Percentiles rank a stretch among this genome's conserved stretches.
Conservation (phyloP, 1,139 yeast species). For the Schizosaccharomyces versatilis region DNA sequence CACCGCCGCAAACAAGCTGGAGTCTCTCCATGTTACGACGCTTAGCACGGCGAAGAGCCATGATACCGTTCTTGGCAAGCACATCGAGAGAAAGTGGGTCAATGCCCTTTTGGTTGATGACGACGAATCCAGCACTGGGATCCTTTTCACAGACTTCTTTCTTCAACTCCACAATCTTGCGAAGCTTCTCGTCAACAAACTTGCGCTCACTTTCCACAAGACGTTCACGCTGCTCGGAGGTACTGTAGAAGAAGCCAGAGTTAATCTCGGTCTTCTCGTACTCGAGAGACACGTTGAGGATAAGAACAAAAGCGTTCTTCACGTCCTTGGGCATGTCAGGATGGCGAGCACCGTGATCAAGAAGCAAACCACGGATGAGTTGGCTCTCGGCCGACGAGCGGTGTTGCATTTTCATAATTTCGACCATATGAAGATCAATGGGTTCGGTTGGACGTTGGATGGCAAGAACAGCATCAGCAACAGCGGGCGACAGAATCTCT, state of each 20-base stretch:
- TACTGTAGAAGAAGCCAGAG: conserved; percentile 82
- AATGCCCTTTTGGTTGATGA: conserved; percentile 93
- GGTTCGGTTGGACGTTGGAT: conserved; percentile 34
- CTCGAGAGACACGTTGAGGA: conserved; percentile 80
- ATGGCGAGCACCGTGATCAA: conserved; percentile 97
- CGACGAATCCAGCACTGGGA: conserved; percentile 61
- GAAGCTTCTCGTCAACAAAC: conserved; percentile 83
- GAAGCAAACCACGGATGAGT: conserved; percentile 68
- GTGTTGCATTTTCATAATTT: conserved; percentile 95
- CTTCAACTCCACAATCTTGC: conserved; percentile 77
- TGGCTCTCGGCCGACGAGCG: conserved; percentile 66
- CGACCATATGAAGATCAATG: conserved; percentile 89
- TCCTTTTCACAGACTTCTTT: conserved; percentile 72
- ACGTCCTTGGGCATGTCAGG: conserved; percentile 94
- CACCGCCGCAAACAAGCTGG: conserved; percentile 91
- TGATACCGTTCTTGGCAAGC: conserved; percentile 74
- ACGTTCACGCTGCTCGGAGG: conserved; percentile 90
- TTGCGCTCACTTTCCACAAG: conserved; percentile 81
- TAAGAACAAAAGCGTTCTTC: conserved; percentile 63
- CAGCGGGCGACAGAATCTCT: conserved; percentile 72
- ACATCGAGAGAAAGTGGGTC: conserved; percentile 96
- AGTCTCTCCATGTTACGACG: conserved; percentile 97
- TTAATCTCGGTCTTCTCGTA: conserved; percentile 96
- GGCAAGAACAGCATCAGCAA: conserved; percentile 81
- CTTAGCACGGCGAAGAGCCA: conserved; percentile 92